Evolutionary conservation across 202 grass and related monocot genomes (phyloP).

Genomic region (Panicum virgatum): DNA sequence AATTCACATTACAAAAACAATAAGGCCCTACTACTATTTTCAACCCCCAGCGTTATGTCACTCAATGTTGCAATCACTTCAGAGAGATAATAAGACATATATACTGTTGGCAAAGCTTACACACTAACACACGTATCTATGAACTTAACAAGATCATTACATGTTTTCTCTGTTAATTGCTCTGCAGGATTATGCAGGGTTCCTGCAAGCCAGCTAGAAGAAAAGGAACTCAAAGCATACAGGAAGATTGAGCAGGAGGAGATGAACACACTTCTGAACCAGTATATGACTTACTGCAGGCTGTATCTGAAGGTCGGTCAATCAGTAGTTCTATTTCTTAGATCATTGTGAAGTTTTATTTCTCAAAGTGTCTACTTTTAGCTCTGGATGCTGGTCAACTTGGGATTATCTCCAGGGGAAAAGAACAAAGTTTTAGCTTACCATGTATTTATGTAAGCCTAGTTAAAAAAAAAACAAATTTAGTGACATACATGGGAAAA

Average conservation of each 20-base stretch:
- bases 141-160: background rate
- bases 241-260: constrained; percentile 40
- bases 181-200: constrained; percentile 40
- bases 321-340: background rate
- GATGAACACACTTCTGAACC: constrained; percentile 29
- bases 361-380: background rate
- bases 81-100: background rate
- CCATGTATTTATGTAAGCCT: background rate
- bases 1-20: background rate
- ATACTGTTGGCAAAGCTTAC: background rate
- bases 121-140: background rate
- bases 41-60: background rate
- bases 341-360: background rate
- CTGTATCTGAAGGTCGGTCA: constrained; percentile 31
- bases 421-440: background rate
- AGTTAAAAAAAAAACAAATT: background rate
- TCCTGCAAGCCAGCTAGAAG: constrained; percentile 42
- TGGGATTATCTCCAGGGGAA: background rate
- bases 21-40: background rate
- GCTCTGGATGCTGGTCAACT: background rate
- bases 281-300: constrained; percentile 37
- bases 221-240: constrained; percentile 47
- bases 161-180: background rate
- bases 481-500: background rate
- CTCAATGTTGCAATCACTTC: background rate